Conservation (phyloP, 305 asterid genomes). For the Striga hermonthica region DNA sequence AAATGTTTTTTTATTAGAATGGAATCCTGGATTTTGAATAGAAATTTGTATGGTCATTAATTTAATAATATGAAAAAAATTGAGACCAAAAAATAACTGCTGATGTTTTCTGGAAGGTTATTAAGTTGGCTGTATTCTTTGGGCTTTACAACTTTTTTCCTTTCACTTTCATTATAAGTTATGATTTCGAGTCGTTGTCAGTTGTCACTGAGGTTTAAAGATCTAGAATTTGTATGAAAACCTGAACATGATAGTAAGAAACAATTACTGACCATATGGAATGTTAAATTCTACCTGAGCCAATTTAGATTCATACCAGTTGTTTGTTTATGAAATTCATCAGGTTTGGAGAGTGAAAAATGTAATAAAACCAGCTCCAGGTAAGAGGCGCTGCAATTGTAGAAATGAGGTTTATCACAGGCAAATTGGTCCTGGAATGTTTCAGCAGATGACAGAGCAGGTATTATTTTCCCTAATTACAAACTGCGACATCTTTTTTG, state of each 20-base stretch:
- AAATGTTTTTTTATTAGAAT: background rate
- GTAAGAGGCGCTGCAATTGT: conserved; percentile 96
- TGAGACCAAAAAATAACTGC: background rate
- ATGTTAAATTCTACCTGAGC: conserved; percentile 1
- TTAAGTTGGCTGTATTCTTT: background rate
- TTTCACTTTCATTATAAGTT: too few relatives aligned
- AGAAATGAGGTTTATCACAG: conserved; percentile 95
- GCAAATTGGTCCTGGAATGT: conserved; percentile 99
- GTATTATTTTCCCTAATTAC: conserved; percentile 35
- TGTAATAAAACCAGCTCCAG: conserved; percentile 84
- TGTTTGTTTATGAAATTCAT: conserved; percentile 23
- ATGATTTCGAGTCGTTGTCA: too few relatives aligned
- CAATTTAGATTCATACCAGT: conserved; percentile 19
- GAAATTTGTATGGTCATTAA: background rate
- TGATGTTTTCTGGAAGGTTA: background rate
- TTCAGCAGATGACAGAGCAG: conserved; percentile 99
- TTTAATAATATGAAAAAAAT: background rate
- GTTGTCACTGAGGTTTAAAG: too few relatives aligned
- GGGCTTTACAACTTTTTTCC: background rate
- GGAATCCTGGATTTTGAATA: conserved; percentile 1
- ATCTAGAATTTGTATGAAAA: conserved; percentile 1
- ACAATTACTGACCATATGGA: background rate
- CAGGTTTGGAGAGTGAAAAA: conserved; percentile 99
- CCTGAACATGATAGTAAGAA: background rate
- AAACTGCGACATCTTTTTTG: conserved; percentile 9